Evolutionary conservation across 345 rosid species (phyloP).

Genomic region (Acer negundo): DNA sequence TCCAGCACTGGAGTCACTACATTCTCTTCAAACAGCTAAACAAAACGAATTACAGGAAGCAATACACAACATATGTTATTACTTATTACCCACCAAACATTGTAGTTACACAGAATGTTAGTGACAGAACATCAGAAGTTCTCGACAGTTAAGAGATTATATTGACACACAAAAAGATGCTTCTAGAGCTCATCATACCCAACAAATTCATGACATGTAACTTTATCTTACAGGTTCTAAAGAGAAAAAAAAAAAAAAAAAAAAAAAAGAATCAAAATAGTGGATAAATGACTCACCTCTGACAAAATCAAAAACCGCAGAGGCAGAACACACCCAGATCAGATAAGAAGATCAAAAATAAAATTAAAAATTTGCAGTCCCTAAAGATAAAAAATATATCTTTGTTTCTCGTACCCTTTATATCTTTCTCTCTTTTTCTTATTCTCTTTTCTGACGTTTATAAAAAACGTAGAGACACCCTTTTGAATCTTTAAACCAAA

Average conservation of each 20-base stretch:
- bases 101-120: conserved; percentile 23
- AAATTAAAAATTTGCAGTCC: conserved; percentile 7
- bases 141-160: conserved; percentile 14
- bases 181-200: conserved; percentile 40
- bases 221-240: conserved; percentile 26
- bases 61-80: conserved; percentile 4
- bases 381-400: conserved; percentile 15
- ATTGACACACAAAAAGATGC: conserved; percentile 26
- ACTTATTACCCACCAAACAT: conserved; percentile 47
- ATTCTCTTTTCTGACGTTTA: neutral
- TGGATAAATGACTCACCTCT: conserved; percentile 49
- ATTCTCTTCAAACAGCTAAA: conserved; percentile 11
- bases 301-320: conserved; percentile 30
- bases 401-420: conserved; percentile 9
- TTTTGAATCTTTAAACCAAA: conserved; percentile 21
- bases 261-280: conserved; percentile 29
- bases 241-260: conserved; percentile 22
- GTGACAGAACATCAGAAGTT: conserved; percentile 18
- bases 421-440: conserved; percentile 18
- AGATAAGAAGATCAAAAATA: conserved; percentile 43
- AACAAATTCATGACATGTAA: conserved; percentile 34
- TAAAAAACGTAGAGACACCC: conserved; percentile 31
- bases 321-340: conserved; percentile 48
- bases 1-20: conserved; percentile 17
- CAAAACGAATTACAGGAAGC: conserved; percentile 11